phyloP scores from a whole-genome alignment of 2,329 filamentous ascomycete species.

The Corinectria fuckeliana region DNA sequence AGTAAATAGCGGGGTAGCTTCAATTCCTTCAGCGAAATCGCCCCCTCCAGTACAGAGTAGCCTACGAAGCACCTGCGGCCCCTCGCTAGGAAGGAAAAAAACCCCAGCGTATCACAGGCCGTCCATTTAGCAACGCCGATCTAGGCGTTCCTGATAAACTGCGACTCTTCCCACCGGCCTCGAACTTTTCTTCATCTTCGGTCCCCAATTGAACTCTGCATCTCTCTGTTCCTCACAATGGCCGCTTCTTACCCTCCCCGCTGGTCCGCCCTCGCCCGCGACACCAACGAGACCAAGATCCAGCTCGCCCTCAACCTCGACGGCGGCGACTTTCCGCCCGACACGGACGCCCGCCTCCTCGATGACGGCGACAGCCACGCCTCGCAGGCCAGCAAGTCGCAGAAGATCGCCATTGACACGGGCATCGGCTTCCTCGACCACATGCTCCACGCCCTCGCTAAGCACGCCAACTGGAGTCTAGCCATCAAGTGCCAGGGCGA shows the following conservation, averaged over 20 bases:
- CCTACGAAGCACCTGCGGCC: too few species aligned
- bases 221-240: slow-evolving; percentile 28
- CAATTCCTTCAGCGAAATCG: slow-evolving; percentile 18
- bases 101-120: slow-evolving; percentile 33
- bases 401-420: slow-evolving; percentile 86
- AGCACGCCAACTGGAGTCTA: slow-evolving; percentile 94
- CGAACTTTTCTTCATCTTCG: not conserved
- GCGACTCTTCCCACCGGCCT: slow-evolving; percentile 11
- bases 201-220: slow-evolving; percentile 21
- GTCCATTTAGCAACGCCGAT: slow-evolving; percentile 40
- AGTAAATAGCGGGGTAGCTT: slow-evolving; percentile 42
- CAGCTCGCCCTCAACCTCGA: slow-evolving; percentile 92
- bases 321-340: slow-evolving; percentile 77
- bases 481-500: slow-evolving; percentile 85
- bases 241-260: slow-evolving; percentile 52
- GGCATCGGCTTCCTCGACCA: slow-evolving; percentile 98
- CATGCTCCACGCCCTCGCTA: slow-evolving; percentile 96
- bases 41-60: slow-evolving; percentile 16
- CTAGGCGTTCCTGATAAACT: slow-evolving; percentile 32
- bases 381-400: slow-evolving; percentile 80
- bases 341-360: slow-evolving; percentile 64
- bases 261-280: slow-evolving; percentile 80
- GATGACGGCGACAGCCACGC: slow-evolving; percentile 71
- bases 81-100: slow-evolving; percentile 28
- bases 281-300: slow-evolving; percentile 99